Conservation (phyloP, 257 asterid genomes). For the Nicotiana obtusifolia region DNA sequence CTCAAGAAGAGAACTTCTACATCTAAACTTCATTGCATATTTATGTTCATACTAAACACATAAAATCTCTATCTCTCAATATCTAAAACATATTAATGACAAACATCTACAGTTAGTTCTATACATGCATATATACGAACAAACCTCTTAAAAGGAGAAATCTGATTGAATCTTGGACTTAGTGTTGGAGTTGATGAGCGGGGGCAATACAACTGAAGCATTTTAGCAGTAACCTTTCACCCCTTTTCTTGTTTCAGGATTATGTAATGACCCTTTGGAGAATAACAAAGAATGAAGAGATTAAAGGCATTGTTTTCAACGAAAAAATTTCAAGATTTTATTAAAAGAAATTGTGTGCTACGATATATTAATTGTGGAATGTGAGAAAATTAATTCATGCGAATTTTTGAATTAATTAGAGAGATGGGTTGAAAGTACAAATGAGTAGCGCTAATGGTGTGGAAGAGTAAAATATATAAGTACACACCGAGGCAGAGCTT, state of each 20-base stretch:
- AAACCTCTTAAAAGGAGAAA: slow-evolving; percentile 44
- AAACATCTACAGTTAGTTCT: slow-evolving; percentile 12
- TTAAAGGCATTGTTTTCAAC: background rate
- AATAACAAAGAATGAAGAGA: background rate
- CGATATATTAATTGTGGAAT: background rate
- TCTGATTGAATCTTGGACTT: slow-evolving; percentile 29
- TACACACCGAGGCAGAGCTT: background rate
- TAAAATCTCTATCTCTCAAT: background rate
- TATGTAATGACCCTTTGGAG: background rate
- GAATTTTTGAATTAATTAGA: background rate
- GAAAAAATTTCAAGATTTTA: background rate
- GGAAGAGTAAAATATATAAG: background rate
- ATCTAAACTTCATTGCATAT: background rate
- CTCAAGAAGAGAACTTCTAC: background rate
- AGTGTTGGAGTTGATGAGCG: slow-evolving; percentile 36
- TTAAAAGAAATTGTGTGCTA: background rate
- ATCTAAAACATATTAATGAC: background rate
- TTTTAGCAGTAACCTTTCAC: slow-evolving; percentile 14
- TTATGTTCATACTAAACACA: background rate
- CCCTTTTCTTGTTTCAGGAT: background rate
- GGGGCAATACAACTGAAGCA: slow-evolving; percentile 62
- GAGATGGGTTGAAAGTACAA: background rate
- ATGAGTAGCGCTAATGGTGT: too few relatives aligned
- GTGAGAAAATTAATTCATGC: background rate
- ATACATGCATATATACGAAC: background rate